Conservation (phyloP, 2,329 filamentous ascomycete species). For the Fusarium pseudoanthophilum region DNA sequence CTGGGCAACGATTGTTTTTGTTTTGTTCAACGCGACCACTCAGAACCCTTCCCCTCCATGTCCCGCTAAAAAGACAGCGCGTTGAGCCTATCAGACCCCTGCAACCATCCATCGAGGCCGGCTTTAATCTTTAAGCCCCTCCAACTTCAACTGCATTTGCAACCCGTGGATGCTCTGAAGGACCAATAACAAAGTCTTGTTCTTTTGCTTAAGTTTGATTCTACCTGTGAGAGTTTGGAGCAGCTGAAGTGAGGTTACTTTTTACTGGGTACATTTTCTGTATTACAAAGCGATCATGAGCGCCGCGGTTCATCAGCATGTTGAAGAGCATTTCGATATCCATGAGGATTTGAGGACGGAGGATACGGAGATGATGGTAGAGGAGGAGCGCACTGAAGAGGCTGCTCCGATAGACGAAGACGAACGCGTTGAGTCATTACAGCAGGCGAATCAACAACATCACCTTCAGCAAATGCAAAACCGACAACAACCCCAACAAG, state of each 20-base stretch:
- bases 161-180: constrained; percentile 12
- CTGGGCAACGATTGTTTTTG: constrained; percentile 49
- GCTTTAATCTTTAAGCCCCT: constrained; percentile 35
- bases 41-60: constrained; percentile 38
- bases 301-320: constrained; percentile 40
- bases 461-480: constrained; percentile 25
- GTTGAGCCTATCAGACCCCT: constrained; percentile 37
- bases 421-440: constrained; percentile 42
- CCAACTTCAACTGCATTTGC: constrained; percentile 25
- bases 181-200: constrained; percentile 8
- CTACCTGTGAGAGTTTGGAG: background rate
- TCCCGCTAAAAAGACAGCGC: constrained; percentile 41
- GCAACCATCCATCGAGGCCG: constrained; percentile 27
- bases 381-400: constrained; percentile 50
- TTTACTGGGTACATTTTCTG: background rate
- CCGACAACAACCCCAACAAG: constrained; percentile 24
- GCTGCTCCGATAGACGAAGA: constrained; percentile 38
- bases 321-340: constrained; percentile 57
- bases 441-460: constrained; percentile 33
- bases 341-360: constrained; percentile 62
- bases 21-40: constrained; percentile 48
- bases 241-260: background rate
- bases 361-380: constrained; percentile 62
- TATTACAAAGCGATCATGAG: constrained; percentile 37
- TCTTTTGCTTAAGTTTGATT: constrained; percentile 5